Conservation (phyloP, 257 asterid genomes). For the Ilex aquifolium region DNA sequence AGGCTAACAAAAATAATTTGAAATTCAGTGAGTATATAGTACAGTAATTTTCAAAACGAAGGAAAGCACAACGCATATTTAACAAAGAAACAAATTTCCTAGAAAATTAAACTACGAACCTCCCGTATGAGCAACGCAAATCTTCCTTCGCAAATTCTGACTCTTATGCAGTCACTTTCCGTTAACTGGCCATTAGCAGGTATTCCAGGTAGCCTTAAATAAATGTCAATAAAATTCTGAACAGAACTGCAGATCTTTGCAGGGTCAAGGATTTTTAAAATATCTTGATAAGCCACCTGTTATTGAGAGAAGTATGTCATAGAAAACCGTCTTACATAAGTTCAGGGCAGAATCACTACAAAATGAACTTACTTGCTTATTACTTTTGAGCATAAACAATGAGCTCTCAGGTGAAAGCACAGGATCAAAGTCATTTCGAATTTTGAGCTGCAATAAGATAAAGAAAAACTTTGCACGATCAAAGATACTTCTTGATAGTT, state of each 20-base stretch:
- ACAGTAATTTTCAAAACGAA: slow-evolving; percentile 9
- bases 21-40: slow-evolving; percentile 1
- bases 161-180: slow-evolving; percentile 90
- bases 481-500: slow-evolving; percentile 7
- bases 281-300: slow-evolving; percentile 94
- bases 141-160: slow-evolving; percentile 95
- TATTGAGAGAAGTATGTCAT: slow-evolving; percentile 15
- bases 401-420: slow-evolving; percentile 99
- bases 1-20: slow-evolving; percentile 48
- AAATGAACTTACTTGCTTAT: slow-evolving; percentile 58
- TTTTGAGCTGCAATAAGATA: slow-evolving; percentile 74
- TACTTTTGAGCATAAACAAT: slow-evolving; percentile 85
- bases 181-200: slow-evolving; percentile 79
- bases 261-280: slow-evolving; percentile 81
- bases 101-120: slow-evolving; percentile 41
- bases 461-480: not conserved
- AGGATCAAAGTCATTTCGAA: slow-evolving; percentile 97
- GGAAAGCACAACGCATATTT: not conserved
- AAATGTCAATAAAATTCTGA: slow-evolving; percentile 84
- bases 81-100: not conserved
- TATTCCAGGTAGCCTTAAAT: slow-evolving; percentile 67
- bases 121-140: slow-evolving; percentile 91
- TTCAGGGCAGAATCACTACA: slow-evolving; percentile 11
- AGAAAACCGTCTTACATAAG: slow-evolving; percentile 10
- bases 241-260: slow-evolving; percentile 92